Evolutionary conservation across 148 eudicot genomes (phyloP).

Genomic region (Arbutus unedo): DNA sequence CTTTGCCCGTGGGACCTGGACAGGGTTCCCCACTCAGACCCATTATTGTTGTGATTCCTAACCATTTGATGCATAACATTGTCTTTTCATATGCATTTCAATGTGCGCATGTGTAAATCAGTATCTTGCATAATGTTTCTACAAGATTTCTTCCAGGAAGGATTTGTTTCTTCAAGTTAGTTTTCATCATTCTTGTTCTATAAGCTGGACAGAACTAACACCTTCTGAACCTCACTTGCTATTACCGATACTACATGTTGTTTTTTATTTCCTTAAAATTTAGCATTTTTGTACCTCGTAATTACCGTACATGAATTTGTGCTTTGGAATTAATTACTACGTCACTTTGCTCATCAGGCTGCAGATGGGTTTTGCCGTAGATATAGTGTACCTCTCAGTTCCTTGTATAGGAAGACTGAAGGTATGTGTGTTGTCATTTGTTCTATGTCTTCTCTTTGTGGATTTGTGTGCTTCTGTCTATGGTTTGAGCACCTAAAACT

Average conservation of each 20-base stretch:
- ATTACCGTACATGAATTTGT: neutral
- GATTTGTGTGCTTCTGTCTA: neutral
- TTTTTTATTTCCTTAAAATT: neutral
- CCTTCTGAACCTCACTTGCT: neutral
- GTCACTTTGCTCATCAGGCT: constrained; percentile 58
- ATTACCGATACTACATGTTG: neutral
- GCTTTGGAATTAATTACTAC: neutral
- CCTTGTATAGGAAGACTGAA: constrained; percentile 66
- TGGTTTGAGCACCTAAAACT: neutral
- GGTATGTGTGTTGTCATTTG: constrained; percentile 38
- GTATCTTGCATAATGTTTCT: neutral
- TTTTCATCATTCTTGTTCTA: neutral
- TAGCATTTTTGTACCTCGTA: neutral
- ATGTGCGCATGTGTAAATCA: neutral
- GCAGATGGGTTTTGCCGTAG: constrained; percentile 97
- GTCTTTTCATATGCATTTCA: neutral
- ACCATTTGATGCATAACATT: neutral
- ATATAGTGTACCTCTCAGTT: constrained; percentile 54
- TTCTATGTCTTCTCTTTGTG: neutral
- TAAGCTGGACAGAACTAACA: neutral
- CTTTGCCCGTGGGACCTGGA: constrained; percentile 3
- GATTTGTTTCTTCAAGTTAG: neutral
- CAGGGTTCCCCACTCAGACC: neutral
- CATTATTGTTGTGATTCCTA: neutral
- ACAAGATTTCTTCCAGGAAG: neutral